These are phyloP conservation scores for Elsinoe fawcettii DNA, from an alignment of 2,329 filamentous ascomycete species.

Conservation along the genomic window DNA sequence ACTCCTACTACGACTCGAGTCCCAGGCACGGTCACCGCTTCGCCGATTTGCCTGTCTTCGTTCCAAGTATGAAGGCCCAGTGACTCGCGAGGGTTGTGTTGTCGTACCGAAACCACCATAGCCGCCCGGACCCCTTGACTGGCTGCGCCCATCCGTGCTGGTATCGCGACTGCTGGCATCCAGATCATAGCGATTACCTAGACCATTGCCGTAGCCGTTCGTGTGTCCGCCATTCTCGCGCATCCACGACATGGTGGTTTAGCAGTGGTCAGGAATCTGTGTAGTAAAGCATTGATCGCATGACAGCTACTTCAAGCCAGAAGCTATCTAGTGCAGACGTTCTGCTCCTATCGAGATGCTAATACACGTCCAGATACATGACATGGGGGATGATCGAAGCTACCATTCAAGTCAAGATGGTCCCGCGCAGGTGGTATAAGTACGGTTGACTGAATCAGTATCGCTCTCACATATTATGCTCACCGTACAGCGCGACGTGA, in stretches of 20 bases:
- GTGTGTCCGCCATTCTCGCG: constrained; percentile 26
- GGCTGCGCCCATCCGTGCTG: constrained; percentile 30
- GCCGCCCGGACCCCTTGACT: constrained; percentile 32
- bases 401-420: too few relatives aligned
- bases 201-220: constrained; percentile 32
- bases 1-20: constrained; percentile 28
- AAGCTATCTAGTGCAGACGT: too few relatives aligned
- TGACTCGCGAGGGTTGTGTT: constrained; percentile 20
- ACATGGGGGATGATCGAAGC: too few relatives aligned
- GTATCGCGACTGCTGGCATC: constrained; percentile 29
- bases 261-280: too few relatives aligned
- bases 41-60: constrained; percentile 34
- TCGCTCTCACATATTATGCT: background rate
- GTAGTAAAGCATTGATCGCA: too few relatives aligned
- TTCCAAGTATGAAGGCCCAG: constrained; percentile 34
- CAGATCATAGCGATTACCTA: constrained; percentile 30
- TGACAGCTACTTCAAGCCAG: too few relatives aligned
- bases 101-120: constrained; percentile 31
- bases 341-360: too few relatives aligned
- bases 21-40: constrained; percentile 31
- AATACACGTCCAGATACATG: too few relatives aligned
- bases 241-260: constrained; percentile 13
- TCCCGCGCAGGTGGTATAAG: background rate
- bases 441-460: background rate
- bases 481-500: background rate